These are phyloP conservation scores for Mucor saturninus DNA, from an alignment of 371 early-diverging fungal species.

Conservation along the genomic window DNA sequence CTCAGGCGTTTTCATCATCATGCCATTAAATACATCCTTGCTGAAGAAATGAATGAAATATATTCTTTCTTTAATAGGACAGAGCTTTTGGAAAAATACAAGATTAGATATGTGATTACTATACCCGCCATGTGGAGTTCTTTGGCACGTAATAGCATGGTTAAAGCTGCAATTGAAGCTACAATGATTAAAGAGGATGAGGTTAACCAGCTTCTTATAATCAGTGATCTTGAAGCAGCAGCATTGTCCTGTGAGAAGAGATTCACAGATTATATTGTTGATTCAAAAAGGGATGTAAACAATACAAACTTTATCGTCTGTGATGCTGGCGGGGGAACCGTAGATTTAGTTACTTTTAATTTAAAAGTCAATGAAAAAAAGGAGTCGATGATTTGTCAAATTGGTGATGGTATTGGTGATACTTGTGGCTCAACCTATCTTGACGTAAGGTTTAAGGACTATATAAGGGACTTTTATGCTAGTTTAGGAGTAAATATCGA, in stretches of 20 bases:
- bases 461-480: too few relatives aligned
- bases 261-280: too few relatives aligned
- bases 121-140: constrained; percentile 47
- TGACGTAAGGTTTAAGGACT: constrained; percentile 44
- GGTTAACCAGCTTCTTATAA: constrained; percentile 39
- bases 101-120: neutral
- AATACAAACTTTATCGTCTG: constrained; percentile 46
- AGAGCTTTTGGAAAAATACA: neutral
- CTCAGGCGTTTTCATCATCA: neutral
- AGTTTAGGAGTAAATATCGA: too few relatives aligned
- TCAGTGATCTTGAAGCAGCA: constrained; percentile 52
- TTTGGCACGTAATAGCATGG: constrained; percentile 38
- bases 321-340: constrained; percentile 62
- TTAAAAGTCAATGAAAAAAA: neutral
- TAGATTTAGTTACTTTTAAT: constrained; percentile 27
- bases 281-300: too few relatives aligned
- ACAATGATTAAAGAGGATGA: constrained; percentile 34
- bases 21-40: neutral
- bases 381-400: neutral
- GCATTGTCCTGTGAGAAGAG: constrained; percentile 40
- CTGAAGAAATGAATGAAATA: neutral
- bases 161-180: constrained; percentile 41
- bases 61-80: neutral
- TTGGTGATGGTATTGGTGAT: constrained; percentile 51
- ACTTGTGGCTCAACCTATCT: constrained; percentile 56